Evolutionary conservation across 2,329 filamentous ascomycete species (phyloP).

Genomic region (Cladosporium halotolerans): DNA sequence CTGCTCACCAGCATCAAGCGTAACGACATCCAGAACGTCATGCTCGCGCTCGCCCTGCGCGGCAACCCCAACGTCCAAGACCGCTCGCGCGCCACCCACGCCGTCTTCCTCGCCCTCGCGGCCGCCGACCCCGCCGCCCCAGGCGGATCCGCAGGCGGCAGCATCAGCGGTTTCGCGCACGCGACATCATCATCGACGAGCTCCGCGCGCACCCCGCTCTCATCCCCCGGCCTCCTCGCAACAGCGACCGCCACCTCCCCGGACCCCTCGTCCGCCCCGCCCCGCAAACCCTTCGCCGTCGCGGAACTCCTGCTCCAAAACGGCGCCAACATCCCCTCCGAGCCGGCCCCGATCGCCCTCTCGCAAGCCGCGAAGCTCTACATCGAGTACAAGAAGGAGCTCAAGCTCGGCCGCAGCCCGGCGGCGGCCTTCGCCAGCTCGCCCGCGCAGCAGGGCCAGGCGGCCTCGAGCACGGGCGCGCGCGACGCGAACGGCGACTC

Average conservation of each 20-base stretch:
- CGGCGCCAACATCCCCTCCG: conserved; percentile 75
- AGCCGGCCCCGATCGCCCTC: conserved; percentile 74
- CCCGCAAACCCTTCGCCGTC: conserved; percentile 65
- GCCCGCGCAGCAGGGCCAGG: background rate
- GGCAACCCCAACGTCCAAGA: conserved; percentile 85
- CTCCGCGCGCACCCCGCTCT: conserved; percentile 18
- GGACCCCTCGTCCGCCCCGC: conserved; percentile 32
- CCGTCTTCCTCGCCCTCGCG: conserved; percentile 83
- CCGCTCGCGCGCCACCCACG: conserved; percentile 79
- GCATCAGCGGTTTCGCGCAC: conserved; percentile 4
- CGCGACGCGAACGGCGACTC: conserved; percentile 45
- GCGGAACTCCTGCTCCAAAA: conserved; percentile 92
- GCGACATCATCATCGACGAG: conserved; percentile 34
- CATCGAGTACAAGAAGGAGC: conserved; percentile 66
- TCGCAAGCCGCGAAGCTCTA: conserved; percentile 75
- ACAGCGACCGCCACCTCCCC: conserved; percentile 17
- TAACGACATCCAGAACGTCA: conserved; percentile 88
- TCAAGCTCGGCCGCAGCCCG: conserved; percentile 32
- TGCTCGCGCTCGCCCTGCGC: conserved; percentile 79
- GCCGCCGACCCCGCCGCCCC: conserved; percentile 86
- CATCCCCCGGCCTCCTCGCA: conserved; percentile 21
- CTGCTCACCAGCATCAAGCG: conserved; percentile 89
- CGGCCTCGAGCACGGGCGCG: conserved; percentile 9
- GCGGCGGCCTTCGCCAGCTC: background rate
- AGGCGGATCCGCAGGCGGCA: conserved; percentile 45